Conservation (phyloP, 306 rosid species). For the Comarum palustre region DNA sequence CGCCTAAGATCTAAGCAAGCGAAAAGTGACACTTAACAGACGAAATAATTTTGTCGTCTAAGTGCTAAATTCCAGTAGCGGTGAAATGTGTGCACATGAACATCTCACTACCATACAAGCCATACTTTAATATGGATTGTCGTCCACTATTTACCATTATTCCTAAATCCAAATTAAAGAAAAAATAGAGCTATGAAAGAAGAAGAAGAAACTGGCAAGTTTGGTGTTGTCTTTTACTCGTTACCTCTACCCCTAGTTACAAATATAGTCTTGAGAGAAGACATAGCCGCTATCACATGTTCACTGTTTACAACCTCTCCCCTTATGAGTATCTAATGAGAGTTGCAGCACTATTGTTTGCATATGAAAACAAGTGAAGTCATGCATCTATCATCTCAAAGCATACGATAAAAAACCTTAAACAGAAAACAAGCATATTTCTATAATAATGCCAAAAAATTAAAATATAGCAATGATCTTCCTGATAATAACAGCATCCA, state of each 20-base stretch:
- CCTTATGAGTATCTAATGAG: neutral
- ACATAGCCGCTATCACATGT: conserved; percentile 30
- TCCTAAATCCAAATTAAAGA: neutral
- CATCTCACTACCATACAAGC: neutral
- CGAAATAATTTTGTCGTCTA: no score
- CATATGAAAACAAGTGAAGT: conserved; percentile 19
- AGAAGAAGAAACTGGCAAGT: neutral
- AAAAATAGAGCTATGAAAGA: neutral
- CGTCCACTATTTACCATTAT: neutral
- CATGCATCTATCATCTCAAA: conserved; percentile 5
- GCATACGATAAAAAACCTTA: neutral
- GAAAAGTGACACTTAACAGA: no score
- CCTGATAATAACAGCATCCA: neutral
- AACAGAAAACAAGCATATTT: conserved; percentile 2
- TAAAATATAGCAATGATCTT: neutral
- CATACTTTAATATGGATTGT: neutral
- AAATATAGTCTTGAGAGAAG: neutral
- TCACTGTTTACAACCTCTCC: neutral
- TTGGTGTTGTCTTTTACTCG: conserved; percentile 2
- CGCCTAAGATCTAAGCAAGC: no score
- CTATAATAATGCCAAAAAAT: neutral
- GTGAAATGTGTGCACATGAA: no score
- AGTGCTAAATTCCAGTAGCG: no score
- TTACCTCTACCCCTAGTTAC: neutral
- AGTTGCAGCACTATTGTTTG: conserved; percentile 21